Conservation (phyloP, 1,284 basidiomycete genomes). For the Microstroma glucosiphilum region DNA sequence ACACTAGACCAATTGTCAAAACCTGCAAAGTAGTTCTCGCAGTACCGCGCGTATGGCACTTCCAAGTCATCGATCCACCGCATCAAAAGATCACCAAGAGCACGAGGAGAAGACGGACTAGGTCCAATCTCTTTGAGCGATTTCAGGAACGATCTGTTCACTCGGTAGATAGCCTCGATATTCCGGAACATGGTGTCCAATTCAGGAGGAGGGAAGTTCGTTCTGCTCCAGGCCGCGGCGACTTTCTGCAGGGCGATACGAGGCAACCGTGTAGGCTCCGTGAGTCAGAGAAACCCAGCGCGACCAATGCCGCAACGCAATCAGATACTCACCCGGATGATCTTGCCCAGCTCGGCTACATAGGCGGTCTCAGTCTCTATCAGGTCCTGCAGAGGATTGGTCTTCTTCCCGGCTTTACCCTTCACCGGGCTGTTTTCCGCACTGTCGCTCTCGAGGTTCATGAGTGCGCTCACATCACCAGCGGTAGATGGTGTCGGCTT, state of each 20-base stretch:
- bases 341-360: constrained; percentile 80
- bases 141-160: constrained; percentile 66
- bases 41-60: constrained; percentile 76
- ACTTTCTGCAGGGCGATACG: constrained; percentile 66
- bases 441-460: constrained; percentile 2
- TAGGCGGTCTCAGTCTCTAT: constrained; percentile 88
- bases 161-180: constrained; percentile 84
- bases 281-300: constrained; percentile 21
- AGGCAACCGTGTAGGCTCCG: not conserved
- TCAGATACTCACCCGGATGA: constrained; percentile 71
- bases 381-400: constrained; percentile 81
- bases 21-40: constrained; percentile 64
- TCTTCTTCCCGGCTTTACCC: constrained; percentile 17
- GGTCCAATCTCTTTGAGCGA: constrained; percentile 89
- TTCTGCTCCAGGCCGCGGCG: constrained; percentile 89
- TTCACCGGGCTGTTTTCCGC: constrained; percentile 7
- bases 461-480: constrained; percentile 9
- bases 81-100: constrained; percentile 90
- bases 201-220: constrained; percentile 84
- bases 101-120: constrained; percentile 87
- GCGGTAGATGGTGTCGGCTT: not conserved
- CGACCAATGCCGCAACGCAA: constrained; percentile 11
- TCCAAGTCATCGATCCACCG: constrained; percentile 75
- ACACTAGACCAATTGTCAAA: constrained; percentile 81
- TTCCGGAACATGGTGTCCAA: constrained; percentile 90